Evolutionary conservation across 257 asterid species (phyloP), one percentile per base, ranked within the genome.

Genomic region (Nicotiana knightiana): DNA sequence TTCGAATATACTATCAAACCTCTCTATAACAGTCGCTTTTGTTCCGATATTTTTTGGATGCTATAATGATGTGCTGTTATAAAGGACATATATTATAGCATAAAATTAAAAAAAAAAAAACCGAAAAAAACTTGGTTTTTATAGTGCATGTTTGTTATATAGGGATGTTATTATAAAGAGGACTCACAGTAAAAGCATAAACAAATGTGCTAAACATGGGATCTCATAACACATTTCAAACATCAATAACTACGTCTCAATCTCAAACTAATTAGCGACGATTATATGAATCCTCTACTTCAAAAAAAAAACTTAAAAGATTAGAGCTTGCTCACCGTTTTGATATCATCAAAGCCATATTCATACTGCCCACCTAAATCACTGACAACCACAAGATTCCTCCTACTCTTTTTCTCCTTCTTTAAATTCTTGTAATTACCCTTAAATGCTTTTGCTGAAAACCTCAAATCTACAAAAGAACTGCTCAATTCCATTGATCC

Each of bases 341-440:
- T 93, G 12, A 93, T 92, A 86, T 93, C 97, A 46, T 84, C 90
- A 81, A 93, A 93, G 76, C 39, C 82, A 61, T 92, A 97, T 30
- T 93, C 97, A 64, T 91, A 90, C n/a, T 91, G 91, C 0, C 91
- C 97, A 37, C 89, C 93, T 63, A 89, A 61, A 64, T 90, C 90
- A 85, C 63, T 85, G 32, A 84, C 86, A 75, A 93, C 86, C 82
- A 85, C 85, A 76, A 87, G 81, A 77, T 86, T 79, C 89, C 80
- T 86, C 4, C 37, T 89, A 83, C 83, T 86, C 88, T 82, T 88
- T 84, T 80, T 88, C 88, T 83, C 89, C 53, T 87, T 89, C 67
- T 79, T 81, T 79, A 79, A 67, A 73, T 30, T 82, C 76, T 66
- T 87, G 55, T 26, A 64, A 64, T 87, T 66, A 30, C 83, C 81